phyloP scores from a whole-genome alignment of 768 basidiomycete species.

The Xerocomus spinulosus region DNA sequence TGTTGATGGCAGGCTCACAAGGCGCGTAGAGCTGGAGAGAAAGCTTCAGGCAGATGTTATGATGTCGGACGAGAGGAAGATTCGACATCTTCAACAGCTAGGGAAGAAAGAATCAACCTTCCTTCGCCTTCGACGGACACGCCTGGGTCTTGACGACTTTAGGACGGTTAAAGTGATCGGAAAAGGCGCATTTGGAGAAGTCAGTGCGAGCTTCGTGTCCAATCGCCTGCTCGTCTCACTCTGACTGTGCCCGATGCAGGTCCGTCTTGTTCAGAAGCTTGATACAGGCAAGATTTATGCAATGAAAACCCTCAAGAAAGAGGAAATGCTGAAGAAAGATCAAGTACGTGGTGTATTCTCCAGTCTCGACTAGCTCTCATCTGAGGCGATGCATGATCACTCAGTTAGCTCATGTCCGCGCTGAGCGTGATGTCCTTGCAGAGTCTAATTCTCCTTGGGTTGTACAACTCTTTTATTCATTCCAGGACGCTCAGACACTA shows the following conservation, averaged over 20 bases:
- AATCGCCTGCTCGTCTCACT: neutral
- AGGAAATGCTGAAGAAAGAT: constrained; percentile 99
- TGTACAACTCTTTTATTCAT: constrained; percentile 96
- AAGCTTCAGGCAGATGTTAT: constrained; percentile 64
- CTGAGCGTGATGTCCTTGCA: constrained; percentile 94
- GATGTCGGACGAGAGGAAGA: constrained; percentile 81
- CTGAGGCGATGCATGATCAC: neutral
- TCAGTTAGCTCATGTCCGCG: constrained; percentile 95
- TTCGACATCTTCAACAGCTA: constrained; percentile 73
- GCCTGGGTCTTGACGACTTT: constrained; percentile 89
- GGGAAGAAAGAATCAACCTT: constrained; percentile 88
- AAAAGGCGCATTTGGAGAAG: constrained; percentile 98
- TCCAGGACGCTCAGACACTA: constrained; percentile 88
- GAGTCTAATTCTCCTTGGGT: constrained; percentile 96
- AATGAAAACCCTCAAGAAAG: constrained; percentile 96
- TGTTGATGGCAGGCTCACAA: constrained; percentile 28
- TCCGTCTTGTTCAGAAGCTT: constrained; percentile 91
- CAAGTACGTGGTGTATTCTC: constrained; percentile 52
- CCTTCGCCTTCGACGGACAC: constrained; percentile 82
- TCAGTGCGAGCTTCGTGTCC: constrained; percentile 31
- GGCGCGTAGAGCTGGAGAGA: constrained; percentile 85
- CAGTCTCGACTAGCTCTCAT: neutral
- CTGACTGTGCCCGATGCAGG: constrained; percentile 33
- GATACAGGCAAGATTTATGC: constrained; percentile 99
- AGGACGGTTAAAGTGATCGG: constrained; percentile 98